These are phyloP conservation scores for Grigorovia humatica DNA, from an alignment of 805 yeast genomes.

Conservation along the genomic window DNA sequence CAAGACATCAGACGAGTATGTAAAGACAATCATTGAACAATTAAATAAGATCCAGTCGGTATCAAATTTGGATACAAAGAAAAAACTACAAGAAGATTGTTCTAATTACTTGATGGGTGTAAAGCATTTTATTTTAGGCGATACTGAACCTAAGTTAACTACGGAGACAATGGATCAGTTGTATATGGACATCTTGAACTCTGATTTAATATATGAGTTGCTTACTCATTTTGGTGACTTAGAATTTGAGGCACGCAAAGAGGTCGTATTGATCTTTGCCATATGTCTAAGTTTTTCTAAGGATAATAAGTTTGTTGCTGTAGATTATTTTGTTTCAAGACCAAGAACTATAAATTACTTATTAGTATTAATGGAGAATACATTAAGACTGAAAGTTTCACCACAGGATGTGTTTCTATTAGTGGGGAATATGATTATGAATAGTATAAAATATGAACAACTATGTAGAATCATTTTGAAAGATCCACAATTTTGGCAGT, in stretches of 20 bases:
- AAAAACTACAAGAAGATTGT: constrained; percentile 62
- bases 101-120: constrained; percentile 54
- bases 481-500: constrained; percentile 65
- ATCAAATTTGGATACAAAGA: constrained; percentile 25
- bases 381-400: constrained; percentile 20
- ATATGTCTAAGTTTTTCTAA: constrained; percentile 69
- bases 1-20: constrained; percentile 78
- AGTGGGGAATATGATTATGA: constrained; percentile 71
- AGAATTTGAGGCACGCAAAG: constrained; percentile 86
- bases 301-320: constrained; percentile 73
- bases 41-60: constrained; percentile 46
- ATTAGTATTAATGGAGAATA: constrained; percentile 61
- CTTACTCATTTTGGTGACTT: constrained; percentile 50
- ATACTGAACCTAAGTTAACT: constrained; percentile 41
- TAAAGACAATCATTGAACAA: constrained; percentile 65
- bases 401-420: constrained; percentile 54
- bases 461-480: constrained; percentile 50
- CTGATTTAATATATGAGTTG: constrained; percentile 58
- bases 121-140: constrained; percentile 53
- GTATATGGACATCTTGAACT: constrained; percentile 67
- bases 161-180: constrained; percentile 67
- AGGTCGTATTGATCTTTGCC: constrained; percentile 61
- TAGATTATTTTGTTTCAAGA: constrained; percentile 62
- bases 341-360: constrained; percentile 57
- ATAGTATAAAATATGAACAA: constrained; percentile 70